A percentile compares a stretch with the other conserved stretches of the same genome.
phyloP scores from a whole-genome alignment of 768 basidiomycete species.

The Suillus plorans region DNA sequence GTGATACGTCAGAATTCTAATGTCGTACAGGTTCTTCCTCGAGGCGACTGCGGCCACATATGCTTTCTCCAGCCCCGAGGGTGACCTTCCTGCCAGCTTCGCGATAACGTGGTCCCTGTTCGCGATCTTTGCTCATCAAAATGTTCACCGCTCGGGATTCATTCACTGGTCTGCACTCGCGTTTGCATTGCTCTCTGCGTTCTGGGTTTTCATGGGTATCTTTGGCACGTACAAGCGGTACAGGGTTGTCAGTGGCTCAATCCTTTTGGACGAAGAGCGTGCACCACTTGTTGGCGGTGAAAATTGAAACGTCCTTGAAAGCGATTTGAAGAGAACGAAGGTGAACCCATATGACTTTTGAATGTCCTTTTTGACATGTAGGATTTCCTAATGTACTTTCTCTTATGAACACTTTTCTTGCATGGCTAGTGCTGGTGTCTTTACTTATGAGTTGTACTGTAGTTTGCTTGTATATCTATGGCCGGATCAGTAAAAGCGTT shows the following conservation, averaged over 20 bases:
- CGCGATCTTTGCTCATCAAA: slow-evolving; percentile 85
- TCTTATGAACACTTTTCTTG: background rate
- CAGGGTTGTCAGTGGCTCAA: slow-evolving; percentile 39
- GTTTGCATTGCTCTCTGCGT: slow-evolving; percentile 79
- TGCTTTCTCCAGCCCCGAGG: slow-evolving; percentile 86
- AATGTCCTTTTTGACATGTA: background rate
- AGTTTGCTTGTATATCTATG: background rate
- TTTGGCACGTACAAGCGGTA: slow-evolving; percentile 51
- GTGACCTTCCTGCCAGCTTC: slow-evolving; percentile 89
- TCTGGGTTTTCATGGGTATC: slow-evolving; percentile 82
- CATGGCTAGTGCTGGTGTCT: background rate
- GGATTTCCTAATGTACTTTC: background rate
- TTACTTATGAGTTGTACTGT: background rate
- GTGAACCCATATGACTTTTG: background rate
- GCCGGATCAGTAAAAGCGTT: background rate
- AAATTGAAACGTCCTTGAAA: slow-evolving; percentile 15
- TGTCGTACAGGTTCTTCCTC: slow-evolving; percentile 71
- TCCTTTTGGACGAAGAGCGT: slow-evolving; percentile 85
- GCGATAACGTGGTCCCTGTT: slow-evolving; percentile 93
- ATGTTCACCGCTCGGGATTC: slow-evolving; percentile 51
- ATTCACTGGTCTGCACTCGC: slow-evolving; percentile 89
- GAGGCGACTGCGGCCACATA: slow-evolving; percentile 92
- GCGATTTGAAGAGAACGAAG: background rate
- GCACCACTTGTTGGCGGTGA: slow-evolving; percentile 66
- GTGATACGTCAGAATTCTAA: slow-evolving; percentile 9